Percentiles rank a stretch among this genome's conserved stretches.
Conservation (phyloP, 352 stramenopile genomes). For the Pythium brassicae region DNA sequence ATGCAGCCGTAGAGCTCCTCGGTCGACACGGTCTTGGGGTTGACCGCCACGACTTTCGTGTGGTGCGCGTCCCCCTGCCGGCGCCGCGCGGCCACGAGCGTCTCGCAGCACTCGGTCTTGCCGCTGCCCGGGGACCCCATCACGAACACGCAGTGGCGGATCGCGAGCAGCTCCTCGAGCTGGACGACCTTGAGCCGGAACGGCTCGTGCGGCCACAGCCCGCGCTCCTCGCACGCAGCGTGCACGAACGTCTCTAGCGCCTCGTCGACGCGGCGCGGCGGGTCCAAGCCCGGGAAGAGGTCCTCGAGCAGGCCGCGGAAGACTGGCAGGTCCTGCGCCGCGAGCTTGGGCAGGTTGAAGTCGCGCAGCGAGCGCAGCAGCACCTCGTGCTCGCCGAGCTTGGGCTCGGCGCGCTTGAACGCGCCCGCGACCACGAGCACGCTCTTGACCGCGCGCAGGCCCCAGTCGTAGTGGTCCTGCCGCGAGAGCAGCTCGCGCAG, state of each 20-base stretch:
- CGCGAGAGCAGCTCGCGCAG: constrained; percentile 92
- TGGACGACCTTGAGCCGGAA: constrained; percentile 96
- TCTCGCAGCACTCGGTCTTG: constrained; percentile 94
- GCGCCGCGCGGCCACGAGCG: constrained; percentile 78
- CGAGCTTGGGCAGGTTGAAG: constrained; percentile 96
- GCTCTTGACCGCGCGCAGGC: constrained; percentile 92
- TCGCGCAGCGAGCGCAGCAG: constrained; percentile 94
- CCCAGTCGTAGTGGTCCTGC: constrained; percentile 96
- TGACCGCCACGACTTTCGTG: constrained; percentile 87
- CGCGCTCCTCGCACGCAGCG: constrained; percentile 85
- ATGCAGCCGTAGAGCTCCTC: constrained; percentile 97
- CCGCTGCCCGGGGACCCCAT: constrained; percentile 92
- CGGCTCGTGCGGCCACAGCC: constrained; percentile 87
- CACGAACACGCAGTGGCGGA: constrained; percentile 95
- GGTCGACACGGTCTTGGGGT: constrained; percentile 95
- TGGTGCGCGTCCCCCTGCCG: constrained; percentile 57
- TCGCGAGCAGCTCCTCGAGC: constrained; percentile 91
- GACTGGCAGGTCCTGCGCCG: constrained; percentile 89
- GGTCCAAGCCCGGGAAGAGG: constrained; percentile 90
- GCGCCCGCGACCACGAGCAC: constrained; percentile 91
- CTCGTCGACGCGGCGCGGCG: constrained; percentile 85
- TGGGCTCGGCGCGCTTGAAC: constrained; percentile 92
- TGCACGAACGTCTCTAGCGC: constrained; percentile 89
- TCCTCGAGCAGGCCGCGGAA: constrained; percentile 93
- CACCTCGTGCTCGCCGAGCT: constrained; percentile 89